phyloP scores from a whole-genome alignment of 2,329 filamentous ascomycete species.

The Grosmannia huntii region DNA sequence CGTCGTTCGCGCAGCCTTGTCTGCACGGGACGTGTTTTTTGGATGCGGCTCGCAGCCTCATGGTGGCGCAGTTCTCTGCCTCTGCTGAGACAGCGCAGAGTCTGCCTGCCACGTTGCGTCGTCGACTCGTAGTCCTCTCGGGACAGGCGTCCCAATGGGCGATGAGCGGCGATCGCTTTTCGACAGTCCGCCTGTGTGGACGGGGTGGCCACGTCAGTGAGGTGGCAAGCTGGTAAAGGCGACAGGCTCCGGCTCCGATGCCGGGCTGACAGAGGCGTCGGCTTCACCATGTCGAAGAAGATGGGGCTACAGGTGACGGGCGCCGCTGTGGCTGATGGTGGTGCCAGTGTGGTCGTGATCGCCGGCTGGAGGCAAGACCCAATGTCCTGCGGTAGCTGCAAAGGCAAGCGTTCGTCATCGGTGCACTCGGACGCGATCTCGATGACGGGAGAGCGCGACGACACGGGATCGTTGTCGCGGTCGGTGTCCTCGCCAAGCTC shows the following conservation, averaged over 20 bases:
- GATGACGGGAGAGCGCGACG: not conserved
- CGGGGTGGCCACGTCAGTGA: not conserved
- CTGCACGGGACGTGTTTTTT: not conserved
- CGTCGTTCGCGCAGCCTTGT: not conserved
- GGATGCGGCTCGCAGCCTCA: not conserved
- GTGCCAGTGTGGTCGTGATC: not conserved
- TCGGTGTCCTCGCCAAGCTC: constrained; percentile 17
- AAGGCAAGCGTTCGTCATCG: not conserved
- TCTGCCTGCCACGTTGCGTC: not conserved
- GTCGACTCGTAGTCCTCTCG: not conserved
- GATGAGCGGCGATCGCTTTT: not conserved
- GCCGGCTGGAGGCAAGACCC: not conserved
- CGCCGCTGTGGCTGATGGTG: not conserved
- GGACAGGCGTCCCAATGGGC: not conserved
- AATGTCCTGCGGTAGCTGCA: not conserved
- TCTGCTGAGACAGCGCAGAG: not conserved
- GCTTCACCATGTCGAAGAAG: not conserved
- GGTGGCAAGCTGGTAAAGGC: not conserved
- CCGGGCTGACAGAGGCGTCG: not conserved
- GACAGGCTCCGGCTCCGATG: constrained; percentile 1
- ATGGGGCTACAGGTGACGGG: not conserved
- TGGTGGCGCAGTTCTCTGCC: not conserved
- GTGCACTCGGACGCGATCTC: not conserved
- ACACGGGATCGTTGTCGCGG: not conserved
- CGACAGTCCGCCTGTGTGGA: not conserved